phyloP scores from a whole-genome alignment of 768 basidiomycete genomes.

The Chalciporus piperatus region DNA sequence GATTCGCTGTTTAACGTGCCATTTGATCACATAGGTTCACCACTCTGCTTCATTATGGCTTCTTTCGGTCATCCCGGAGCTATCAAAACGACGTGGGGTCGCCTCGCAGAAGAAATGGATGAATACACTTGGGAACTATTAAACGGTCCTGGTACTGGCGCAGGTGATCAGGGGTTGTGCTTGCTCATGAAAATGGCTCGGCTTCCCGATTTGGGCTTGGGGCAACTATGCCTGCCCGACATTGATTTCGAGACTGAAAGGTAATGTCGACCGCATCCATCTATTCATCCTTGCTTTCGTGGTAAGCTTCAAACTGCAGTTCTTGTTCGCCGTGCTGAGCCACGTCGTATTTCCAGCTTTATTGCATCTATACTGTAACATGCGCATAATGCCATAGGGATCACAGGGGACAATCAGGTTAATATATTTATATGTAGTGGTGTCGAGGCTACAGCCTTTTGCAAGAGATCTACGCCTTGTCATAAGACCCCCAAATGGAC shows the following conservation, averaged over 20 bases:
- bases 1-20: not conserved
- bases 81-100: constrained; percentile 68
- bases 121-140: constrained; percentile 63
- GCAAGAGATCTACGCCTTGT: not conserved
- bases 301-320: constrained; percentile 7
- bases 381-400: constrained; percentile 18
- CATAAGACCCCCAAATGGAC: constrained; percentile 12
- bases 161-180: constrained; percentile 44
- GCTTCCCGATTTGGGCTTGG: constrained; percentile 69
- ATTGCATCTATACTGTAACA: constrained; percentile 17
- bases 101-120: constrained; percentile 64
- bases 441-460: not conserved
- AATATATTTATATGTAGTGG: constrained; percentile 6
- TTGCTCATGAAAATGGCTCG: constrained; percentile 77
- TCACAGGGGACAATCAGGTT: not conserved
- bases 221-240: constrained; percentile 46
- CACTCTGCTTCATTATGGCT: constrained; percentile 74
- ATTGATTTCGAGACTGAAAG: constrained; percentile 24
- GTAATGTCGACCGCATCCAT: constrained; percentile 6
- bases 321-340: not conserved
- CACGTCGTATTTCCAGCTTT: constrained; percentile 1
- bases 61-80: constrained; percentile 61
- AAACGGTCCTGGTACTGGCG: constrained; percentile 39
- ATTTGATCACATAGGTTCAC: constrained; percentile 52
- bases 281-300: not conserved